Conservation (phyloP, 2,329 filamentous ascomycete species). For the Cytospora paraplurivora region DNA sequence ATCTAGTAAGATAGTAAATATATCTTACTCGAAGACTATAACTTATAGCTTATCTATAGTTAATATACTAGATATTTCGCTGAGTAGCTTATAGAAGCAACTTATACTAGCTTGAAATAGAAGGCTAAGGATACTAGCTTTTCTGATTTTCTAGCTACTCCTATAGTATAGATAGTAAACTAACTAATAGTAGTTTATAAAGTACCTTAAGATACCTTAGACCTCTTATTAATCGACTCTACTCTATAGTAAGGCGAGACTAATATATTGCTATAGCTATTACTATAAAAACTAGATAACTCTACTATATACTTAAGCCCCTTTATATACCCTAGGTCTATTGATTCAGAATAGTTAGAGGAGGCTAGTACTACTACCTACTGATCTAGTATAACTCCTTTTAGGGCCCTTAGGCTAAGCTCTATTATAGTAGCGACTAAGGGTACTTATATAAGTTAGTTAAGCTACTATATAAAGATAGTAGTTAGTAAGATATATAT, state of each 20-base stretch:
- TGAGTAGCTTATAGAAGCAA: neutral
- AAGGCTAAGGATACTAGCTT: neutral
- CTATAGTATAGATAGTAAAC: neutral
- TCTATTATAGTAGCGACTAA: neutral
- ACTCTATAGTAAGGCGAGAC: neutral
- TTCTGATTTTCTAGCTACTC: neutral
- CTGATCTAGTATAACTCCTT: neutral
- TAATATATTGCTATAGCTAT: neutral
- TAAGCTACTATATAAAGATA: neutral
- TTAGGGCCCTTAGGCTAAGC: neutral
- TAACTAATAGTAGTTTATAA: neutral
- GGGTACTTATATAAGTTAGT: neutral
- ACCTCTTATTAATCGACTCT: conserved; percentile 2
- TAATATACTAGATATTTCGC: neutral
- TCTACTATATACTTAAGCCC: neutral
- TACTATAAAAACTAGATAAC: neutral
- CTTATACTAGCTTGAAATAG: neutral
- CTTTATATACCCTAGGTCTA: neutral
- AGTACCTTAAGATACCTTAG: neutral
- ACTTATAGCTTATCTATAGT: neutral
- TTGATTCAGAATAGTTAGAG: neutral
- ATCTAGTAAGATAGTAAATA: too few species aligned
- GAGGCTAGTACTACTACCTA: neutral
- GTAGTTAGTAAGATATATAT: neutral
- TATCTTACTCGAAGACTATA: neutral